Base-by-base conservation (phyloP, 2,329 filamentous ascomycete species). In the Penicillium sp. region DNA sequence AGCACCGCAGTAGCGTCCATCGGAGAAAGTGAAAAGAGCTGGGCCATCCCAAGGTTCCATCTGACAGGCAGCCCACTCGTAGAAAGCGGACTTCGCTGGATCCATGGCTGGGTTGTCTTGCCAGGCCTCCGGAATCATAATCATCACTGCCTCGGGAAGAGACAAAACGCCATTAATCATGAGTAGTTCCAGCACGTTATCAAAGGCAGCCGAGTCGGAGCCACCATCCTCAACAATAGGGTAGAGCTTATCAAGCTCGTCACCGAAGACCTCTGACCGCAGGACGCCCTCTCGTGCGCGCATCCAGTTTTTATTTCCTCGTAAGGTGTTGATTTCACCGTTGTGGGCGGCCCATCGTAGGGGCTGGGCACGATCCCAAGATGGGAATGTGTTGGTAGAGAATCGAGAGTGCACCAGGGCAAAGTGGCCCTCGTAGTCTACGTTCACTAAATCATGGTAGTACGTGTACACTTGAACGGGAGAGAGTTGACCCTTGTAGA, bases 301-400 rank as follows among this genome's bases (percentile, higher is more conserved):
- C 93, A 97, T 97, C 93, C 93, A 97, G 78, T 97, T 97, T 83
- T 97, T 97, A 81, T 97, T 97, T 59, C 93, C 93, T 72, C 93
- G 89, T 59, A 97, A 80, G 1, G 93, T 97, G 77, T 97, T 97
- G 73, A 97, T 97, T 79, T 97, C 93, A 82, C 93, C 93, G 75
- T 97, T 97, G 81, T 97, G 93, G 69, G 93, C 93, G 62, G 92
- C 92, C 93, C 93, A 97, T 77, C 93, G 86, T 62, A 97, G 80
- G 61, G 93, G 93, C 79, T 97, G 93, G 59, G 93, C 94, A 78
- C 93, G 89, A 76, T 97, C 94, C 93, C 93, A 97, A 1, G 91
- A 96, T 19, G 93, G 93, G 78, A 97, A 97, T 50, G 93, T 97
- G 81, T 97, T 97, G 58, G 93, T 97, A 30, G 91, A 97, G 79